Evolutionary conservation across 495 filamentous ascomycete genomes (phyloP).

Genomic region (Penicillium mononematosum): DNA sequence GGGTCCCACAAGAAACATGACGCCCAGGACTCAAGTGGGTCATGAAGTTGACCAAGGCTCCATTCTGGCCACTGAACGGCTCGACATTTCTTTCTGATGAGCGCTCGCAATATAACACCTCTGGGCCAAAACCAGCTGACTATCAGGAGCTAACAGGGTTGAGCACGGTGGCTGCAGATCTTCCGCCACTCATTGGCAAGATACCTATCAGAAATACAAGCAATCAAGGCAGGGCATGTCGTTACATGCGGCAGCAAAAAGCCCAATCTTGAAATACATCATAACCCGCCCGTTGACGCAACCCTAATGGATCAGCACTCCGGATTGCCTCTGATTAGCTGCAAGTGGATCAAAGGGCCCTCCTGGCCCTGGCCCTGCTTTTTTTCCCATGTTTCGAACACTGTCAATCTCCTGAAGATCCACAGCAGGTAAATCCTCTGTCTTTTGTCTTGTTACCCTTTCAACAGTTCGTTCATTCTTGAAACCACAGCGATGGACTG

Average conservation of each 20-base stretch:
- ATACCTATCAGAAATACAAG: not conserved
- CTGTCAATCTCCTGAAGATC: constrained; percentile 28
- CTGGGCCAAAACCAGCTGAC: constrained; percentile 9
- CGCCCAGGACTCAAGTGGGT: constrained; percentile 19
- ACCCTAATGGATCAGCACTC: constrained; percentile 23
- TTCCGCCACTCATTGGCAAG: constrained; percentile 16
- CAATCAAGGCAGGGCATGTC: constrained; percentile 19
- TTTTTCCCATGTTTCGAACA: constrained; percentile 15
- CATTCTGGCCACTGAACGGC: constrained; percentile 26
- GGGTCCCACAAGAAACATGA: constrained; percentile 6
- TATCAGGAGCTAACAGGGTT: constrained; percentile 13
- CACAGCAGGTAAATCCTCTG: constrained; percentile 15
- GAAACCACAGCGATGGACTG: constrained; percentile 20
- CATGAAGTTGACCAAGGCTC: constrained; percentile 23
- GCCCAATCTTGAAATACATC: constrained; percentile 1
- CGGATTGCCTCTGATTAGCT: constrained; percentile 16
- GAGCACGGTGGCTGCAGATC: constrained; percentile 9
- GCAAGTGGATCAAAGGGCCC: constrained; percentile 1
- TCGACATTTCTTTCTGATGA: constrained; percentile 23
- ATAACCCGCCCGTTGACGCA: constrained; percentile 25
- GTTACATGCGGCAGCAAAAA: constrained; percentile 17
- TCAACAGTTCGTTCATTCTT: not conserved
- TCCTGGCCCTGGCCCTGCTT: constrained; percentile 6
- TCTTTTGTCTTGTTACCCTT: constrained; percentile 4
- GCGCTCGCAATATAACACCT: constrained; percentile 11